A percentile compares a stretch with the other conserved stretches of the same genome.
Conservation (phyloP, 257 asterid species). For the Fraxinus pennsylvanica region DNA sequence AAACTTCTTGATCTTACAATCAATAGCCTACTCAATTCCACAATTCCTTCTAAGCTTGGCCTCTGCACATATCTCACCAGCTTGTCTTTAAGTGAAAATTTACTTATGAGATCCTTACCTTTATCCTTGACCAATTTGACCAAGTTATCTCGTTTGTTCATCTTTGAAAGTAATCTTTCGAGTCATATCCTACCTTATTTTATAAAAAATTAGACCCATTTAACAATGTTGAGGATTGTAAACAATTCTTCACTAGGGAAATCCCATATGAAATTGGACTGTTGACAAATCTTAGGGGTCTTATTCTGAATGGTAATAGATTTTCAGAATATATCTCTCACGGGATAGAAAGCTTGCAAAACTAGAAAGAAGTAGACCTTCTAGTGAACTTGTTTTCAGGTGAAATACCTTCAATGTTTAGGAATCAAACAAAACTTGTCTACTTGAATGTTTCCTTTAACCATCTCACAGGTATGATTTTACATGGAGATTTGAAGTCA, state of each 20-base stretch:
- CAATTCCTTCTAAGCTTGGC: too few species aligned
- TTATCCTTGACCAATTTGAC: too few species aligned
- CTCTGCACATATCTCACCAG: too few species aligned
- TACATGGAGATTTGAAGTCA: too few species aligned
- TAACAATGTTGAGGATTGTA: neutral
- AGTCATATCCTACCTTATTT: too few species aligned
- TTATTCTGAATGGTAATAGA: conserved; percentile 29
- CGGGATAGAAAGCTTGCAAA: conserved; percentile 38
- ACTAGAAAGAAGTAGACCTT: conserved; percentile 33
- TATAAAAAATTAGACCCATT: neutral
- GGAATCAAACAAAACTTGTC: conserved; percentile 29
- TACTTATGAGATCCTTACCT: too few species aligned
- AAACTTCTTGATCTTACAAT: conserved; percentile 24
- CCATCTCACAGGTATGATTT: conserved; percentile 10
- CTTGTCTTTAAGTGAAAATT: too few species aligned
- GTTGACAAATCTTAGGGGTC: conserved; percentile 18
- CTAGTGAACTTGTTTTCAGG: conserved; percentile 41
- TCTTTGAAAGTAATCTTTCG: too few species aligned
- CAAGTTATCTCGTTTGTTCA: too few species aligned
- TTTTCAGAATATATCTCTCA: conserved; percentile 45
- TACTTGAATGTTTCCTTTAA: conserved; percentile 35
- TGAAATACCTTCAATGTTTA: conserved; percentile 34
- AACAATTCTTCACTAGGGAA: conserved; percentile 32
- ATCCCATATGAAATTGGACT: conserved; percentile 39
- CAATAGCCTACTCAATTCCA: conserved; percentile 29